phyloP scores from a whole-genome alignment of 305 asterid species.

The Andrographis paniculata region DNA sequence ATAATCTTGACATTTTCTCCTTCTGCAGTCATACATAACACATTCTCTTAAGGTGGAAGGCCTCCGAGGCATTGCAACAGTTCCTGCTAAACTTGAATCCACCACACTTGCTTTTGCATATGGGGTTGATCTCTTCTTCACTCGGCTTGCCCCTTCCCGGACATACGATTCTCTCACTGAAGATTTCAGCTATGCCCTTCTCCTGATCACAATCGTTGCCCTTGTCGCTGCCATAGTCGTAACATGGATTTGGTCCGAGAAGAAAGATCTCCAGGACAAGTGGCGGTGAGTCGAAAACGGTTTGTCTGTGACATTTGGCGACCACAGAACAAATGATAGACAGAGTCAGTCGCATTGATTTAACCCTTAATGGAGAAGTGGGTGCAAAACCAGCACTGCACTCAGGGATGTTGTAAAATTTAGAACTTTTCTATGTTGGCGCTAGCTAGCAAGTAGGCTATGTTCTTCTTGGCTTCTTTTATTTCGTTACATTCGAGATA shows the following conservation, averaged over 20 bases:
- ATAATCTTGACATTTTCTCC: too few species aligned
- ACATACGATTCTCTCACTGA: slow-evolving; percentile 94
- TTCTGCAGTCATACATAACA: slow-evolving; percentile 72
- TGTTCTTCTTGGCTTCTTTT: too few species aligned
- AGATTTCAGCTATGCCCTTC: slow-evolving; percentile 91
- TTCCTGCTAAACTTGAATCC: slow-evolving; percentile 90
- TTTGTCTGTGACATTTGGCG: slow-evolving; percentile 12
- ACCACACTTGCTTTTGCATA: slow-evolving; percentile 86
- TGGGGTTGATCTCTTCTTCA: slow-evolving; percentile 89
- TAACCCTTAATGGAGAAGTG: too few species aligned
- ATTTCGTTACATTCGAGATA: too few species aligned
- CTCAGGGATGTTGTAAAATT: too few species aligned
- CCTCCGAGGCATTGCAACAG: slow-evolving; percentile 67
- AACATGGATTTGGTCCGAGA: slow-evolving; percentile 95
- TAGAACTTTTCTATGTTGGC: too few species aligned
- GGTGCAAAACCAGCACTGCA: too few species aligned
- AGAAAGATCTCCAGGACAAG: slow-evolving; percentile 91
- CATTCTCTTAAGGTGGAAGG: slow-evolving; percentile 93
- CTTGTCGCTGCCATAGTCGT: slow-evolving; percentile 70
- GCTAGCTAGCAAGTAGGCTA: too few species aligned
- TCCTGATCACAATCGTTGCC: slow-evolving; percentile 76
- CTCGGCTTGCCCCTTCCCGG: slow-evolving; percentile 88
- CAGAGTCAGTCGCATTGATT: too few species aligned
- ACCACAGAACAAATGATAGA: too few species aligned
- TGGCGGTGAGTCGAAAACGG: slow-evolving; percentile 56